phyloP scores from a whole-genome alignment of 768 basidiomycete genomes.

The Macrolepiota fuliginosa region DNA sequence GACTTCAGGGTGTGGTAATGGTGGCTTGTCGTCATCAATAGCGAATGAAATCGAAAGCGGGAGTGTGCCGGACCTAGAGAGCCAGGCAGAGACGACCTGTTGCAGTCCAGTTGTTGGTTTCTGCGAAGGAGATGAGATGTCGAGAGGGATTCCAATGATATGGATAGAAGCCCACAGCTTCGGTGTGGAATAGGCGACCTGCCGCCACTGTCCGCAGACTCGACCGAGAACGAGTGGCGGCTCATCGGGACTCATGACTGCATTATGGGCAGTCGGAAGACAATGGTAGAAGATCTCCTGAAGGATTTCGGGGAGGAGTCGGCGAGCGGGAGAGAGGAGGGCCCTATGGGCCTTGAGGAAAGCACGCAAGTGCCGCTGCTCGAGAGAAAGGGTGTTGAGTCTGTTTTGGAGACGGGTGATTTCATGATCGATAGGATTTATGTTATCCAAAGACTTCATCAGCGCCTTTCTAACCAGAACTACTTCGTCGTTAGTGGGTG shows the following conservation, averaged over 20 bases:
- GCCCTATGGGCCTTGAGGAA: background rate
- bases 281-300: no score
- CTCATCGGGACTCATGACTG: background rate
- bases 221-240: background rate
- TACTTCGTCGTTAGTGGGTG: background rate
- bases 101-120: no score
- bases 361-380: background rate
- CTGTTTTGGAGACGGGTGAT: background rate
- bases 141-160: no score
- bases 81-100: no score
- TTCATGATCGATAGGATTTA: background rate
- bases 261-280: background rate
- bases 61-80: no score
- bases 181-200: background rate
- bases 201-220: background rate
- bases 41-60: no score
- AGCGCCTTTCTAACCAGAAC: background rate
- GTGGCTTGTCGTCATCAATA: no score
- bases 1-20: no score
- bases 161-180: background rate
- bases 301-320: background rate
- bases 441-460: background rate
- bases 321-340: background rate
- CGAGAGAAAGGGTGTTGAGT: background rate
- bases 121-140: no score